Evolutionary conservation across 179 eudicot genomes (phyloP).

Genomic region (Silene vulgaris): DNA sequence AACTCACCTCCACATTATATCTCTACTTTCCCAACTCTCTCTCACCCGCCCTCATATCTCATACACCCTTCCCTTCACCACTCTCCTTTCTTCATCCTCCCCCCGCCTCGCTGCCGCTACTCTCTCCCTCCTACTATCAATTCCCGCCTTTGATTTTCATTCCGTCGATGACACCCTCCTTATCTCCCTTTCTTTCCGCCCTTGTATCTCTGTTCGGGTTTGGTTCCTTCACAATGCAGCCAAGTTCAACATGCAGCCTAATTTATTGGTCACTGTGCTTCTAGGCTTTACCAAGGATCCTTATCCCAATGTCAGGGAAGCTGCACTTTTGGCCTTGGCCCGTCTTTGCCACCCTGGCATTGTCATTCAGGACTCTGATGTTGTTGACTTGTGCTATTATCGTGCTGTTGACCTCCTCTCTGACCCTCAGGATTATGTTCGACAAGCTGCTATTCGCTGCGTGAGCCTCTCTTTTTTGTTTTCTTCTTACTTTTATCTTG

Average conservation of each 20-base stretch:
- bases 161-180: conserved; percentile 40
- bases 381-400: conserved; percentile 53
- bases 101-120: conserved; percentile 35
- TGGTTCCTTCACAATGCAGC: conserved; percentile 42
- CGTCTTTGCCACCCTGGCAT: conserved; percentile 33
- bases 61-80: conserved; percentile 26
- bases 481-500: not conserved
- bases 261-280: conserved; percentile 50
- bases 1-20: conserved; percentile 36
- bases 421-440: conserved; percentile 54
- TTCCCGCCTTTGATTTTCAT: conserved; percentile 13
- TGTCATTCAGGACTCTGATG: conserved; percentile 45
- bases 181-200: conserved; percentile 41
- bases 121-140: conserved; percentile 38
- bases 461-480: conserved; percentile 25
- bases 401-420: conserved; percentile 52
- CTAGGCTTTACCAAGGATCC: conserved; percentile 83
- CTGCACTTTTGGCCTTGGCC: conserved; percentile 54
- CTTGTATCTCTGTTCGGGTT: conserved; percentile 38
- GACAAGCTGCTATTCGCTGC: conserved; percentile 58
- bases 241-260: conserved; percentile 40
- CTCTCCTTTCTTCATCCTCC: conserved; percentile 27
- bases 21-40: conserved; percentile 45
- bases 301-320: conserved; percentile 52
- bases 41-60: conserved; percentile 36